These are phyloP conservation scores for Cladosporium phlei DNA, from an alignment of 2,329 filamentous ascomycete species.

Conservation along the genomic window DNA sequence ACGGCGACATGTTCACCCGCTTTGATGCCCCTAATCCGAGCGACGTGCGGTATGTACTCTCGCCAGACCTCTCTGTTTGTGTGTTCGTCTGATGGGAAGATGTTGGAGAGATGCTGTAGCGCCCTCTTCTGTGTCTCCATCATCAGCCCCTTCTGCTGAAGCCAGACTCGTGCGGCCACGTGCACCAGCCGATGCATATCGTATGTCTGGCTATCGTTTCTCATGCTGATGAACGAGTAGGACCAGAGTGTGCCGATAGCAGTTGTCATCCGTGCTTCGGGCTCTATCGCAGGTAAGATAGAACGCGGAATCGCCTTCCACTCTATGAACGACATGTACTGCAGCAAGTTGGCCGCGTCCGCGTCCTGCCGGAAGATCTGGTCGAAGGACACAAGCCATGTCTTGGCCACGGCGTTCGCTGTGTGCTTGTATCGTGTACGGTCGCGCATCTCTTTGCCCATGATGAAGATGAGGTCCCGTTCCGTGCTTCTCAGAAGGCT, in stretches of 20 bases:
- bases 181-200: not conserved
- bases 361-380: not conserved
- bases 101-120: not conserved
- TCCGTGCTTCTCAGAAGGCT: not conserved
- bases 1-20: not conserved
- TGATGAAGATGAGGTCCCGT: not conserved
- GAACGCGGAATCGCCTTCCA: slow-evolving; percentile 21
- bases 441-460: not conserved
- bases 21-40: not conserved
- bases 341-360: not conserved
- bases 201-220: not conserved
- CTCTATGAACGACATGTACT: slow-evolving; percentile 23
- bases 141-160: not conserved
- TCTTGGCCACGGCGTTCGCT: not conserved
- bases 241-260: slow-evolving; percentile 18
- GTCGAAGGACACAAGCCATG: not conserved
- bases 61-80: not conserved
- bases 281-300: slow-evolving; percentile 16
- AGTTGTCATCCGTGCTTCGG: slow-evolving; percentile 19
- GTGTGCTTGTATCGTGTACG: not conserved
- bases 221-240: slow-evolving; percentile 20
- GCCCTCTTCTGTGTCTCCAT: not conserved
- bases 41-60: not conserved
- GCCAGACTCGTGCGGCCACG: not conserved
- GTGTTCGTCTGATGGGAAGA: not conserved